A percentile compares a stretch with the other conserved stretches of the same genome.
Evolutionary conservation across 352 stramenopile genomes (phyloP).

Genomic region (Phytopythium cucurbitacearum): DNA sequence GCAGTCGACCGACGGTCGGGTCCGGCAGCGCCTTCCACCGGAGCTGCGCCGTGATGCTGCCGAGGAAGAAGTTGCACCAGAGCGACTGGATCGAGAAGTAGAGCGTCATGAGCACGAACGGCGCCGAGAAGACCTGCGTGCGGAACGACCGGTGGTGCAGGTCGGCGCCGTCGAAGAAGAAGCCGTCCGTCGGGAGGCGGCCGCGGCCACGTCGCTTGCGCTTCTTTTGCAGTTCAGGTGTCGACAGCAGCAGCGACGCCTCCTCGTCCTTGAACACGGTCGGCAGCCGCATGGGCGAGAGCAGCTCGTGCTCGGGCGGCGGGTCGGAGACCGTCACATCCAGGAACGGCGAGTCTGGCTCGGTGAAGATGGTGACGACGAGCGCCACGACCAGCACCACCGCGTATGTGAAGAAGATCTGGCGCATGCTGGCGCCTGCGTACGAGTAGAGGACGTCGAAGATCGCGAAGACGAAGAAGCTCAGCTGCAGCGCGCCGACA

Average conservation of each 20-base stretch:
- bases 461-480: slow-evolving; percentile 70
- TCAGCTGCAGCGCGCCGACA: slow-evolving; percentile 62
- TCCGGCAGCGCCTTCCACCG: slow-evolving; percentile 42
- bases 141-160: slow-evolving; percentile 56
- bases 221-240: slow-evolving; percentile 40
- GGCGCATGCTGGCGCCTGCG: slow-evolving; percentile 26
- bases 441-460: slow-evolving; percentile 47
- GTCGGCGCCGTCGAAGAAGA: slow-evolving; percentile 32
- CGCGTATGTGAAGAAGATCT: slow-evolving; percentile 53
- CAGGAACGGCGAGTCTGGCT: slow-evolving; percentile 50
- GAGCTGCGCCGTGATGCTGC: slow-evolving; percentile 54
- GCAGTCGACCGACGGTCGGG: slow-evolving; percentile 30
- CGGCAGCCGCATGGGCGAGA: slow-evolving; percentile 52
- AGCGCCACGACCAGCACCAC: slow-evolving; percentile 44
- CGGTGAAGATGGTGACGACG: slow-evolving; percentile 42
- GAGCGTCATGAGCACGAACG: slow-evolving; percentile 67
- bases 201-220: slow-evolving; percentile 13
- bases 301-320: slow-evolving; percentile 29
- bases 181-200: slow-evolving; percentile 18
- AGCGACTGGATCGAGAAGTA: slow-evolving; percentile 75
- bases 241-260: slow-evolving; percentile 37
- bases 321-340: slow-evolving; percentile 6
- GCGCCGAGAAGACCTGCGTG: slow-evolving; percentile 50
- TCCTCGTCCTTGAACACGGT: slow-evolving; percentile 61
- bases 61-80: slow-evolving; percentile 85